These are phyloP conservation scores for Mycena kentingensis DNA, from an alignment of 768 basidiomycete genomes.

Conservation along the genomic window DNA sequence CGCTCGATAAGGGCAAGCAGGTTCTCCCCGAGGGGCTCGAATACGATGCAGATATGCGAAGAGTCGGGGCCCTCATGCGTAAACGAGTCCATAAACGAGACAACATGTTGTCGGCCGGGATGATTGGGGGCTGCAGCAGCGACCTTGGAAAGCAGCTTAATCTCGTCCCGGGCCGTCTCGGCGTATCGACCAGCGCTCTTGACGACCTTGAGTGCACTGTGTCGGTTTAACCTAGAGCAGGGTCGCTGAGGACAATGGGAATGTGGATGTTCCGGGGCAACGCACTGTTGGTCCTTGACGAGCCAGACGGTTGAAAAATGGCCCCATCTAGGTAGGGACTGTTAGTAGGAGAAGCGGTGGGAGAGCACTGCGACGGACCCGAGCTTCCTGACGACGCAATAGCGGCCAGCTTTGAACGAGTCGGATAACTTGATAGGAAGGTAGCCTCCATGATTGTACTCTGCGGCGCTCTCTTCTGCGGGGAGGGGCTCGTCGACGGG, in stretches of 20 bases:
- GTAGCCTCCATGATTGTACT: slow-evolving; percentile 83
- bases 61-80: slow-evolving; percentile 71
- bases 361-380: slow-evolving; percentile 51
- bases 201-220: slow-evolving; percentile 92
- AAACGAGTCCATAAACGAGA: slow-evolving; percentile 91
- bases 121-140: slow-evolving; percentile 71
- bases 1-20: slow-evolving; percentile 73
- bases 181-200: slow-evolving; percentile 95
- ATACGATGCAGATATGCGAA: slow-evolving; percentile 87
- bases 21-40: slow-evolving; percentile 83
- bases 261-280: slow-evolving; percentile 22
- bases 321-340: slow-evolving; percentile 69
- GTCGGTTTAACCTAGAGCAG: slow-evolving; percentile 57
- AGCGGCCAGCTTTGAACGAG: slow-evolving; percentile 81
- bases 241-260: slow-evolving; percentile 16
- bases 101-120: slow-evolving; percentile 77
- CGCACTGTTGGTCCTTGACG: slow-evolving; percentile 75
- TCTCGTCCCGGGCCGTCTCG: slow-evolving; percentile 96
- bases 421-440: slow-evolving; percentile 81
- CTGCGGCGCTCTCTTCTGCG: slow-evolving; percentile 82
- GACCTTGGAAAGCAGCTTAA: slow-evolving; percentile 83
- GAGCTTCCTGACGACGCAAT: slow-evolving; percentile 85
- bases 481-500: slow-evolving; percentile 64
- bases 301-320: slow-evolving; percentile 97
- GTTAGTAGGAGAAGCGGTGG: slow-evolving; percentile 18